Base-by-base conservation (phyloP, 352 stramenopile species). In the Pythium vanterpoolii region DNA sequence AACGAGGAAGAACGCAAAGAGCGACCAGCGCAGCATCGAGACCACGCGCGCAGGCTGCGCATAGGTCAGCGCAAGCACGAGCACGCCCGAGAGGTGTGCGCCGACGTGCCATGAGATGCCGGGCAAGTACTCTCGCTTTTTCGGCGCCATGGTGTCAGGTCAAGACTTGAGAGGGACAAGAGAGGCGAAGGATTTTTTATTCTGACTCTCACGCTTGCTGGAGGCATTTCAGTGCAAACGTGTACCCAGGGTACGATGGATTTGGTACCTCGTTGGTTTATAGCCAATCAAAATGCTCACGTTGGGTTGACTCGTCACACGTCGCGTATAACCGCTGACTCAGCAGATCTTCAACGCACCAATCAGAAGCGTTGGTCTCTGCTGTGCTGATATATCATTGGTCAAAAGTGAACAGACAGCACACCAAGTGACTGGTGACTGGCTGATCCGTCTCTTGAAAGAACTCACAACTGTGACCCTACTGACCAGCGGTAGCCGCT, bases 1-100 rank as follows among this genome's bases (percentile, higher is more conserved):
- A 31, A 79, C 8, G 0, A 84, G 2, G 60, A 87, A 89, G 55
- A 78, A 75, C 5, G 68, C 51, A 43, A 90, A 89, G n/a, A 86
- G 71, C 42, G 69, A 18, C 16, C 74, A 39, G 28, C 75, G 81
- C 42, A 89, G 66, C 38, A 58, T 57, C 38, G 30, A 50, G 24
- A 80, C 74, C 5, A 86, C 64, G 13, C 36, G 63, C 19, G 66
- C 53, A 4, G 69, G 54, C 10, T 84, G 69, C 46, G 86, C 56
- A 56, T 71, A 86, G 50, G 68, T 45, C 10, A 88, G 62, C 2
- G 63, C 68, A 16, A 90, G 64, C 24, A 90, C 62, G 45, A 90
- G 52, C 44, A 70, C 66, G 26, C 80, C 80, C 18, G 68, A 69
- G 31, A 87, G 38, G 50, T 70, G 62, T 27, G 62, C 62, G 38